Evolutionary conservation across 148 eudicot genomes (phyloP).

Genomic region (Persicaria tinctoria): DNA sequence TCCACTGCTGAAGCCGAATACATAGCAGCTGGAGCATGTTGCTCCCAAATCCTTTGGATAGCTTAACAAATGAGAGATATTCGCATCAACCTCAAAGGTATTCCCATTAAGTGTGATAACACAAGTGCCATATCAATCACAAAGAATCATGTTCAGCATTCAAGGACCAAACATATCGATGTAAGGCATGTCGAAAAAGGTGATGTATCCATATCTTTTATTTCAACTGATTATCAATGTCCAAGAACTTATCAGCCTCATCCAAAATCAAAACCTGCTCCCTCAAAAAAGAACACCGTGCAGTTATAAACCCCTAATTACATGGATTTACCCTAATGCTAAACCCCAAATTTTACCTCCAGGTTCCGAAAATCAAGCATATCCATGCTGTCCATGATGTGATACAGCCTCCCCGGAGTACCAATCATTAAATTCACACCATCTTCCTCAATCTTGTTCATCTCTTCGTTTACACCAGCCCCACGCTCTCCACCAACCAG

Average conservation of each 20-base stretch:
- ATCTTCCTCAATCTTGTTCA: slow-evolving; percentile 65
- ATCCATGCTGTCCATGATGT: slow-evolving; percentile 81
- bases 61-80: too few relatives aligned
- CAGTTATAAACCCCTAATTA: not conserved
- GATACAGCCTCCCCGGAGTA: slow-evolving; percentile 79
- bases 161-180: too few relatives aligned
- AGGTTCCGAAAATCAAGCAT: slow-evolving; percentile 41
- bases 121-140: too few relatives aligned
- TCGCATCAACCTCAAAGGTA: too few relatives aligned
- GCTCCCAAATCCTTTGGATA: too few relatives aligned
- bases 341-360: slow-evolving; percentile 40
- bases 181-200: too few relatives aligned
- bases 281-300: not conserved
- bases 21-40: too few relatives aligned
- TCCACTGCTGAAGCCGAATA: too few relatives aligned
- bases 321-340: slow-evolving; percentile 19
- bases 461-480: slow-evolving; percentile 51
- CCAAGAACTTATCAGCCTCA: slow-evolving; percentile 91
- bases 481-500: slow-evolving; percentile 57
- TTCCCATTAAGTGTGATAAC: too few relatives aligned
- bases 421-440: slow-evolving; percentile 85
- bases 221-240: too few relatives aligned
- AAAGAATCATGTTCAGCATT: too few relatives aligned
- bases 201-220: too few relatives aligned
- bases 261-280: slow-evolving; percentile 77